phyloP scores from a whole-genome alignment of 2,329 filamentous ascomycete genomes.

The Arthrobotrys entomopaga region DNA sequence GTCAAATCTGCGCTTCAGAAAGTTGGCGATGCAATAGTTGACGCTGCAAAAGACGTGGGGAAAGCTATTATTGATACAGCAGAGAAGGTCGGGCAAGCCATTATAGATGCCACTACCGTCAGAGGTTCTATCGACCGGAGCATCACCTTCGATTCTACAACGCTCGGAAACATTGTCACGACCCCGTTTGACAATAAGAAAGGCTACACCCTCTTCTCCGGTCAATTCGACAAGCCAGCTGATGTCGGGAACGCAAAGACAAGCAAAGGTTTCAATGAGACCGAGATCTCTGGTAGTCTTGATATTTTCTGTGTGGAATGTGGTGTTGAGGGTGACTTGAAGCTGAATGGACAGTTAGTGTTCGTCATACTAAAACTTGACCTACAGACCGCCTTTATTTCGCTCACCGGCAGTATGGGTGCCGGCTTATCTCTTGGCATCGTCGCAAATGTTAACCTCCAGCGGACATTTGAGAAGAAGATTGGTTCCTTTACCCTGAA shows the following conservation, averaged over 20 bases:
- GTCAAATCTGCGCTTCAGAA: background rate
- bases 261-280: background rate
- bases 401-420: background rate
- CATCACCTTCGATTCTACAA: background rate
- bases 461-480: background rate
- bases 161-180: background rate
- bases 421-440: background rate
- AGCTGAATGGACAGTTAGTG: background rate
- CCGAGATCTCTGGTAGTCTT: background rate
- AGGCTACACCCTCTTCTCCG: background rate
- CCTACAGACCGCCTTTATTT: background rate
- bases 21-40: background rate
- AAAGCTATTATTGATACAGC: background rate
- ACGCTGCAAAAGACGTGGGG: background rate
- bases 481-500: background rate
- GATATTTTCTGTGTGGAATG: background rate
- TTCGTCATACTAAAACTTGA: conserved; percentile 1
- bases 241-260: background rate
- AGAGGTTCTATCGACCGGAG: background rate
- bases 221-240: background rate
- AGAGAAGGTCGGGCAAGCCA: background rate
- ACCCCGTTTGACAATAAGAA: background rate
- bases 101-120: background rate
- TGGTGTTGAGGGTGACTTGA: background rate
- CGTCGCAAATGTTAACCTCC: background rate